A percentile compares a stretch with the other conserved stretches of the same genome.
phyloP scores from a whole-genome alignment of 495 filamentous ascomycete species.

The Penicillium soppii region DNA sequence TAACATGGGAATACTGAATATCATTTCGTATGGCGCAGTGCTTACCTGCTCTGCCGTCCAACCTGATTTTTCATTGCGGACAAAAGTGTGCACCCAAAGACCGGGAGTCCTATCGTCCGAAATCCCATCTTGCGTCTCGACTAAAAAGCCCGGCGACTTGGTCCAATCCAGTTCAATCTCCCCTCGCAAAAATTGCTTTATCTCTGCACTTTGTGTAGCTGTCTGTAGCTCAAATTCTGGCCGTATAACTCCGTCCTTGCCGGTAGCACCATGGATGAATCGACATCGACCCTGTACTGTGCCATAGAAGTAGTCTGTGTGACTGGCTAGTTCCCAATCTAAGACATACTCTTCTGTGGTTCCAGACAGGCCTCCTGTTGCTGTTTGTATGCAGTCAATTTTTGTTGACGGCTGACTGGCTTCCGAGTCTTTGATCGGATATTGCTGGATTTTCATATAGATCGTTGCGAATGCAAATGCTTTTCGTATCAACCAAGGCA shows the following conservation, averaged over 20 bases:
- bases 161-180: not conserved
- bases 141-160: not conserved
- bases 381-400: slow-evolving; percentile 1
- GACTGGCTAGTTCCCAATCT: not conserved
- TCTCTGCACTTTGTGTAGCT: not conserved
- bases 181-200: not conserved
- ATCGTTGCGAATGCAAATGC: not conserved
- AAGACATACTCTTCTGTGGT: not conserved
- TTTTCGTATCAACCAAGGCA: not conserved
- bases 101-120: not conserved
- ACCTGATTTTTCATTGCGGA: not conserved
- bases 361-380: not conserved
- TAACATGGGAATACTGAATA: too few species aligned
- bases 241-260: not conserved
- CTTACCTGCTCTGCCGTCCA: slow-evolving; percentile 3
- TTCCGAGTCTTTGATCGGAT: not conserved
- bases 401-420: not conserved
- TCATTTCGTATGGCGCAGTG: too few species aligned
- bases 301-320: slow-evolving; percentile 4
- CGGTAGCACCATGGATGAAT: not conserved
- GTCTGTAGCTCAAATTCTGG: not conserved
- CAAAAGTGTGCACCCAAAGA: slow-evolving; percentile 3
- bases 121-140: not conserved
- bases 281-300: not conserved
- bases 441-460: not conserved